phyloP scores from a whole-genome alignment of 2,329 filamentous ascomycete genomes.

The Xenoacremonium recifei region DNA sequence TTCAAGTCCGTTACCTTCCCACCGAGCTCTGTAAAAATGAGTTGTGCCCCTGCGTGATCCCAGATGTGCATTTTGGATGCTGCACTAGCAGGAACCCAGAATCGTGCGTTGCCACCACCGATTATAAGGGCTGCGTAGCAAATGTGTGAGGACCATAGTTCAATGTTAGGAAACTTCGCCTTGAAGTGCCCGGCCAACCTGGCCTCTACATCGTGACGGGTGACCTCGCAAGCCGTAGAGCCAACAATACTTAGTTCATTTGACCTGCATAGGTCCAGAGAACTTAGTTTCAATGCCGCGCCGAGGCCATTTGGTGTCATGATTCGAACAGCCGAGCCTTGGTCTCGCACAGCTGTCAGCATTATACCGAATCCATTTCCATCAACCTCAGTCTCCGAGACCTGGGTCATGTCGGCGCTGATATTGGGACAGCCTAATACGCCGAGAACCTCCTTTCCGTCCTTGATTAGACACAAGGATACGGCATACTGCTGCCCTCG shows the following conservation, averaged over 20 bases:
- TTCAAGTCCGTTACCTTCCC: conserved; percentile 52
- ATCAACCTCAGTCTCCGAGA: conserved; percentile 33
- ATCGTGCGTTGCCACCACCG: conserved; percentile 35
- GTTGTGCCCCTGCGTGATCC: conserved; percentile 59
- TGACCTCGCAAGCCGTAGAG: conserved; percentile 28
- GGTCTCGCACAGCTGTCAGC: conserved; percentile 31
- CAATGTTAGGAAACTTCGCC: conserved; percentile 34
- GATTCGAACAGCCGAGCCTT: conserved; percentile 28
- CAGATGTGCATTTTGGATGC: conserved; percentile 33
- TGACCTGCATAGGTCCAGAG: conserved; percentile 15
- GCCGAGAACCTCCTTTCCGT: conserved; percentile 57
- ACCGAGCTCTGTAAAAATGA: conserved; percentile 55
- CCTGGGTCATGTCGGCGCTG: conserved; percentile 32
- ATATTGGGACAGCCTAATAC: conserved; percentile 63
- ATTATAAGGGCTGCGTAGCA: conserved; percentile 39
- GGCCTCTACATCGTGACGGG: conserved; percentile 31
- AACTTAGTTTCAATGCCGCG: conserved; percentile 16
- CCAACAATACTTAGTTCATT: conserved; percentile 33
- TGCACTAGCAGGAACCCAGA: conserved; percentile 28
- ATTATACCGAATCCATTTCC: conserved; percentile 32
- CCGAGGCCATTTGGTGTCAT: conserved; percentile 21
- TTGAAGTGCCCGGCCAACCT: conserved; percentile 28
- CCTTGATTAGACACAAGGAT: conserved; percentile 55
- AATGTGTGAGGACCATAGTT: conserved; percentile 40
- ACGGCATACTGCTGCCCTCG: conserved; percentile 62